A percentile compares a stretch with the other conserved stretches of the same genome.
These are phyloP conservation scores for Boletus vermiculosoides DNA, from an alignment of 768 basidiomycete genomes.

Conservation along the genomic window DNA sequence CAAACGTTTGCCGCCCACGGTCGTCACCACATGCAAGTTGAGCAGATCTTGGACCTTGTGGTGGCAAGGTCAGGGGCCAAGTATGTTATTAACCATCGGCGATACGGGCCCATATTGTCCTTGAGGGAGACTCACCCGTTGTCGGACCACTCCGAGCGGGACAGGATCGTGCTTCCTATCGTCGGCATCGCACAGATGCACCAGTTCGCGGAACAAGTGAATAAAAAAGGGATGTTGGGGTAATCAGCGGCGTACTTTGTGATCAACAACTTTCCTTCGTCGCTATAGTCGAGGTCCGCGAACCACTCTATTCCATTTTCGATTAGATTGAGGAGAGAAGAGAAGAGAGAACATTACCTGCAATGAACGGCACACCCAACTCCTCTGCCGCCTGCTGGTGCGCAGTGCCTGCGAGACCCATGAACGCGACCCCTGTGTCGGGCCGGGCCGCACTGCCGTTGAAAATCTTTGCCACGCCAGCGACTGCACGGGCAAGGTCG, in stretches of 20 bases:
- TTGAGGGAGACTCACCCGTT: conserved; percentile 37
- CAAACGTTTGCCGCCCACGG: conserved; percentile 40
- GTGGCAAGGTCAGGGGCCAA: neutral
- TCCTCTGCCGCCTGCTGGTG: conserved; percentile 59
- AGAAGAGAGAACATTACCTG: conserved; percentile 39
- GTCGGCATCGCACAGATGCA: neutral
- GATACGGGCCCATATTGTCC: neutral
- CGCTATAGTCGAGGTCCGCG: conserved; percentile 60
- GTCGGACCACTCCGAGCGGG: conserved; percentile 39
- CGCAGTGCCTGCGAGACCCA: conserved; percentile 62
- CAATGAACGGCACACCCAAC: conserved; percentile 57
- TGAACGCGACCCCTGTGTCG: conserved; percentile 44
- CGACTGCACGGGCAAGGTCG: conserved; percentile 52
- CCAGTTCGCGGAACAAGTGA: neutral
- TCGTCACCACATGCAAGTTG: conserved; percentile 45
- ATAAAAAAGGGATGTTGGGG: neutral
- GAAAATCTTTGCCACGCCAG: conserved; percentile 55
- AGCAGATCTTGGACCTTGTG: conserved; percentile 48
- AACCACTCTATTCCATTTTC: conserved; percentile 65
- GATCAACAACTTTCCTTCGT: conserved; percentile 56
- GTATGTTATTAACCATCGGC: neutral
- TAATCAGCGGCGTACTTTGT: conserved; percentile 42
- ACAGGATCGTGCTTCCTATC: conserved; percentile 52
- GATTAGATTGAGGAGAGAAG: no score
- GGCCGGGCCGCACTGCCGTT: conserved; percentile 20